These are phyloP conservation scores for Piper longum DNA, from an alignment of 164 flowering plant genomes.

Conservation along the genomic window DNA sequence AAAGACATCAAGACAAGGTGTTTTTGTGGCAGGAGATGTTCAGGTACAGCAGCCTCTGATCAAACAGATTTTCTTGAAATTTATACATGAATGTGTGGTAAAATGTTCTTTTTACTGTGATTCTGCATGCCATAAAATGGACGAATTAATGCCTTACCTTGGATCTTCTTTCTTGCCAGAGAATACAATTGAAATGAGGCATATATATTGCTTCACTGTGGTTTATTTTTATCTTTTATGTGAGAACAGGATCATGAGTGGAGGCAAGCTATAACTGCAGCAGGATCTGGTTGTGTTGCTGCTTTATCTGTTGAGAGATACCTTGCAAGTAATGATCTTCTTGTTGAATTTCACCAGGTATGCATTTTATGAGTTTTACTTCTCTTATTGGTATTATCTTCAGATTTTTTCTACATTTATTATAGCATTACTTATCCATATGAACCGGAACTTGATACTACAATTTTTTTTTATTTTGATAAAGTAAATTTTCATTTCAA, in stretches of 20 bases:
- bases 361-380: not conserved
- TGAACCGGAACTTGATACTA: too few species aligned
- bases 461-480: too few species aligned
- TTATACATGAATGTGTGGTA: not conserved
- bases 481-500: too few species aligned
- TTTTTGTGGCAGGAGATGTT: constrained; percentile 99
- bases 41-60: constrained; percentile 35
- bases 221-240: constrained; percentile 1
- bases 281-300: constrained; percentile 97
- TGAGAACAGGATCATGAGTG: constrained; percentile 79
- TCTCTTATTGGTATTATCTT: too few species aligned
- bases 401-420: too few species aligned
- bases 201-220: not conserved
- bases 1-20: constrained; percentile 79
- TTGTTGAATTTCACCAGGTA: constrained; percentile 97
- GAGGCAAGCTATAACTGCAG: constrained; percentile 99
- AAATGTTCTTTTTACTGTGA: too few species aligned
- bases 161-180: not conserved
- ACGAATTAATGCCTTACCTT: not conserved
- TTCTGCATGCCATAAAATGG: not conserved
- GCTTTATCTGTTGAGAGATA: constrained; percentile 96
- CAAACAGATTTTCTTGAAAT: too few species aligned
- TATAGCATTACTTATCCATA: too few species aligned
- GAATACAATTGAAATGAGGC: too few species aligned
- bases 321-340: constrained; percentile 66